Base-by-base conservation (phyloP, 2,329 filamentous ascomycete species). In the Penicillium thymicola region DNA sequence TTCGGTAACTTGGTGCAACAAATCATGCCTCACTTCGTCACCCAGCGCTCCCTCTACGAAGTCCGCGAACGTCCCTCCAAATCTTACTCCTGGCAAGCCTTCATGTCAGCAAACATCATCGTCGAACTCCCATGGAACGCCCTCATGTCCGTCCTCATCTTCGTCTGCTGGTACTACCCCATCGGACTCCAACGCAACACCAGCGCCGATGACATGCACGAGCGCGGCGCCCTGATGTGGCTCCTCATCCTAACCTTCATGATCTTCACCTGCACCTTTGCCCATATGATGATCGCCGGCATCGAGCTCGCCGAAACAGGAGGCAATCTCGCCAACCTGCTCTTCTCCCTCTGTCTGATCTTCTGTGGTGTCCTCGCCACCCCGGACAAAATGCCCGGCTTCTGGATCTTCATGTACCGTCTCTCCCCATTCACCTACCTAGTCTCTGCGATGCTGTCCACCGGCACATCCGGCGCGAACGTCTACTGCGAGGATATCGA, bases 321-420 rank as follows among this genome's bases (percentile, higher is more conserved):
- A 5, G 83, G 82, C 6, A 84, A 82, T 45, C 71, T 90, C 18
- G 85, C 84, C 51, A 85, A 83, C 7, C 69, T 89, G 28, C 67
- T 87, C 16, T 81, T 84, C 58, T 78, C 83, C 27, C 79, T 88
- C 69, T 81, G 78, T 59, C 74, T 85, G 37, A 78, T 84, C 54
- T 88, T 88, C 76, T 84, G 81, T 65, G 74, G 73, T 69, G 73
- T 76, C 54, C 69, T 76, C 58, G 85, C 87, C 54, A 72, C 81
- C 0, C 83, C 85, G 0, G 57, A 67, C 2, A 75, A 79, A 1
- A 79, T 91, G 2, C 88, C 88, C 0, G 79, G 83, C 1, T 91
- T 92, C 78, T 92, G 89, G 89, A 84, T 85, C 62, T 91, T 90
- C 76, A 90, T 90, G 87, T 89, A 90, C 73, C 81, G 84, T 37